Base-by-base conservation (phyloP, 495 filamentous ascomycete species). In the Talaromyces wortmannii region DNA sequence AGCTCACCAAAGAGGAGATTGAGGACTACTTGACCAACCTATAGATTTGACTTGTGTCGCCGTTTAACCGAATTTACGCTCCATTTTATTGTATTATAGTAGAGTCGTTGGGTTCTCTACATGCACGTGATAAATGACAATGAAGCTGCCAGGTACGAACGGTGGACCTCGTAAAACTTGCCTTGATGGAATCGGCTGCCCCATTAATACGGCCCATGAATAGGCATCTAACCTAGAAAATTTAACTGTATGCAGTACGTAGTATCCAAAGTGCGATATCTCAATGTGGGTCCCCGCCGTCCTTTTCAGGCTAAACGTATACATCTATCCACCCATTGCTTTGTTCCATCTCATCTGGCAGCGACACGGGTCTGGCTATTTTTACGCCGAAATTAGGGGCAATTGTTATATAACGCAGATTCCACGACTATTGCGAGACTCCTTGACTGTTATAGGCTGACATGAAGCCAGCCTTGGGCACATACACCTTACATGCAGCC, bases 21-120 rank as follows among this genome's bases (percentile, higher is more conserved):
- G 94, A 98, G 78, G 94, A 98, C 69, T 98, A 98, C 77, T 74
- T 98, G 67, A 97, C 92, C 67, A 96, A 94, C 77, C 83, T 97
- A 78, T 97, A 53, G 44, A 45, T 32, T 40, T 42, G 44, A 16
- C 30, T 33, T 77, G 80, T 52, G 48, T 29, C 36, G 45, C 30
- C 45, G 40, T 46, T 40, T 46, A 53, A 33, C 33, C 44, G 44
- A 52, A 52, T 43, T 30, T 36, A 52, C 23, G 50, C 36, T 36
- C 31, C 50, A 40, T 23, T 23, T 46, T 42, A 52, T 52, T 52
- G 50, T 52, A 52, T 43, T 43, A 52, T 44, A 52, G 50, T 52
- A 40, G 50, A 36, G 32, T 46, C 44, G 16, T 46, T 17, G 15
- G 16, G 17, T 32, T 31, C 16, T 50, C 49, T 8, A 42, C 36